Evolutionary conservation across 2,329 filamentous ascomycete species (phyloP).

Genomic region (Neocatenulostroma microsporum): DNA sequence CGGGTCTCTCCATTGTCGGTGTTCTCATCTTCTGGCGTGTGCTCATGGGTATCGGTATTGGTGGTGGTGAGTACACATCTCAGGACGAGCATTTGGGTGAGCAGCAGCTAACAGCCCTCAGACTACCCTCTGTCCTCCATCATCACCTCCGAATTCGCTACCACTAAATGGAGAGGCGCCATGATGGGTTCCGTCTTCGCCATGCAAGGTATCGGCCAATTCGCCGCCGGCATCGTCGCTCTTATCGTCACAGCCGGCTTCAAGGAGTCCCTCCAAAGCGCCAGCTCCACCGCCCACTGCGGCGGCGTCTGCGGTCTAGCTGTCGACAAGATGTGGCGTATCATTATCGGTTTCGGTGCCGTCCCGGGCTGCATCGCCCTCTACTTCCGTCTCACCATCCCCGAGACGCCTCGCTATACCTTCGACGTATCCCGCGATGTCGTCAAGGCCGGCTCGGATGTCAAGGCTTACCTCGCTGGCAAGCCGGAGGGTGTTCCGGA

Average conservation of each 20-base stretch:
- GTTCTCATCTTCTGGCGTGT: slow-evolving; percentile 70
- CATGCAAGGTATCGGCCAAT: slow-evolving; percentile 67
- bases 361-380: slow-evolving; percentile 73
- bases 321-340: slow-evolving; percentile 82
- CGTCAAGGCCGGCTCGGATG: slow-evolving; percentile 63
- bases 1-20: slow-evolving; percentile 52
- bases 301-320: slow-evolving; percentile 56
- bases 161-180: background rate
- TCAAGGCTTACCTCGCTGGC: slow-evolving; percentile 65
- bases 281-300: slow-evolving; percentile 47
- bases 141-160: slow-evolving; percentile 66
- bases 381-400: slow-evolving; percentile 80
- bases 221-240: slow-evolving; percentile 64
- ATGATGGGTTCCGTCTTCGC: background rate
- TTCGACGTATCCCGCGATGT: slow-evolving; percentile 72
- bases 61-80: too few species aligned
- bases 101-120: too few species aligned
- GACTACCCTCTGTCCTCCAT: slow-evolving; percentile 73
- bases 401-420: slow-evolving; percentile 80
- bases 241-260: slow-evolving; percentile 43
- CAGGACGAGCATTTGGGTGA: too few species aligned
- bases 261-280: slow-evolving; percentile 26
- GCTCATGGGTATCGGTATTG: slow-evolving; percentile 68
- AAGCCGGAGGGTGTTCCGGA: slow-evolving; percentile 57
- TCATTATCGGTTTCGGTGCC: slow-evolving; percentile 71